Percentiles rank a stretch among this genome's conserved stretches.
phyloP scores from a whole-genome alignment of 306 rosid genomes.

The Hippophae tibetana region DNA sequence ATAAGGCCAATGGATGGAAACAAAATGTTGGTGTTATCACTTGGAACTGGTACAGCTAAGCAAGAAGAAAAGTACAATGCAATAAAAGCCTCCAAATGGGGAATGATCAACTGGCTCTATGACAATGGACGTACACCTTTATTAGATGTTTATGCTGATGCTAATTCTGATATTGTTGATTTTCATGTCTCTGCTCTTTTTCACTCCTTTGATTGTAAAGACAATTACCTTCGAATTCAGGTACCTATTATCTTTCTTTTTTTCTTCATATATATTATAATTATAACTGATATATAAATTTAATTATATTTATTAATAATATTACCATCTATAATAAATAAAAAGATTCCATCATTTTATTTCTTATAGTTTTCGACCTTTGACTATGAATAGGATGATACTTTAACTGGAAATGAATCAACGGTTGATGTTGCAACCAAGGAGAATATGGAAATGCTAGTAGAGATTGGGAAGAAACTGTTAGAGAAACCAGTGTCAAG shows the following conservation, averaged over 20 bases:
- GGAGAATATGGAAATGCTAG: slow-evolving; percentile 24
- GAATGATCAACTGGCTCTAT: slow-evolving; percentile 26
- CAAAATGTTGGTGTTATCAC: slow-evolving; percentile 27
- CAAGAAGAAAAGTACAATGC: slow-evolving; percentile 25
- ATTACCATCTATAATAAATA: no score
- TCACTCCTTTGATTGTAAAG: slow-evolving; percentile 6
- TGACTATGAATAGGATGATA: no score
- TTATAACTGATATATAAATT: no score
- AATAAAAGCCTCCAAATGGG: slow-evolving; percentile 28
- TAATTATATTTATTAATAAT: no score
- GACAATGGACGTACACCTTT: slow-evolving; percentile 27
- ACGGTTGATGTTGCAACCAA: slow-evolving; percentile 22
- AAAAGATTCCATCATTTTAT: no score
- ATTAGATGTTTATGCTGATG: slow-evolving; percentile 25
- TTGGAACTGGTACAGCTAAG: slow-evolving; percentile 34
- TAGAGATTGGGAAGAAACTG: slow-evolving; percentile 22
- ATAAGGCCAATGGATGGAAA: slow-evolving; percentile 21
- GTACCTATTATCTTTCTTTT: not conserved
- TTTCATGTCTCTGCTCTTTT: slow-evolving; percentile 34
- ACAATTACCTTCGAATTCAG: slow-evolving; percentile 45
- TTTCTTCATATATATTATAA: no score
- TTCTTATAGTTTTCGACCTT: no score
- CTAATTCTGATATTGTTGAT: slow-evolving; percentile 40
- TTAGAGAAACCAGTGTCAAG: slow-evolving; percentile 28
- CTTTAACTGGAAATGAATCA: no score